Evolutionary conservation across 164 flowering plant species (phyloP).

Genomic region (Cinnamomum micranthum): DNA sequence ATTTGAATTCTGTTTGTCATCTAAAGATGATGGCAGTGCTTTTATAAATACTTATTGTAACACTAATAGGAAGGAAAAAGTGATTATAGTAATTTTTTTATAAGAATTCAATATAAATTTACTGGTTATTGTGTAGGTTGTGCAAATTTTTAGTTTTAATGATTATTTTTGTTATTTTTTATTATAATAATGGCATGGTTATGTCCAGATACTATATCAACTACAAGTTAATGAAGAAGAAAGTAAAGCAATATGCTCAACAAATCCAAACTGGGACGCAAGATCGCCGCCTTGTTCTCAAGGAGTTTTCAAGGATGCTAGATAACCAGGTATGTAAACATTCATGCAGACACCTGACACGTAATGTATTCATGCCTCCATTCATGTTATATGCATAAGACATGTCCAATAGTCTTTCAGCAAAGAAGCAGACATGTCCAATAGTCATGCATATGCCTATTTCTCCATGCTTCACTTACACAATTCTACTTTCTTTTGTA

Average conservation of each 20-base stretch:
- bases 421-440: no score
- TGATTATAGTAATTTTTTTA: no score
- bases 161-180: neutral
- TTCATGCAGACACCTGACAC: neutral
- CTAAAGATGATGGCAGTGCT: no score
- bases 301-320: constrained; percentile 72
- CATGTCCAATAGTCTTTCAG: no score
- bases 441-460: no score
- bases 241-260: constrained; percentile 62
- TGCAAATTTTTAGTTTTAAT: neutral
- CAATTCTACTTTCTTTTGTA: neutral
- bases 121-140: neutral
- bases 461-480: neutral
- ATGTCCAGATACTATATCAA: constrained; percentile 62
- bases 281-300: constrained; percentile 48
- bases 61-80: no score
- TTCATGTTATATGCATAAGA: neutral
- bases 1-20: no score
- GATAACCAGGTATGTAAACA: constrained; percentile 56
- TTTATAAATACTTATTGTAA: no score
- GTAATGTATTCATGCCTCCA: neutral
- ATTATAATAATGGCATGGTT: constrained; percentile 2
- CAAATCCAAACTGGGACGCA: constrained; percentile 51
- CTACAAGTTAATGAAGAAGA: constrained; percentile 84
- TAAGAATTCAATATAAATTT: no score